Conservation (phyloP, 1,284 basidiomycete genomes). For the Cryptococcus sp. region DNA sequence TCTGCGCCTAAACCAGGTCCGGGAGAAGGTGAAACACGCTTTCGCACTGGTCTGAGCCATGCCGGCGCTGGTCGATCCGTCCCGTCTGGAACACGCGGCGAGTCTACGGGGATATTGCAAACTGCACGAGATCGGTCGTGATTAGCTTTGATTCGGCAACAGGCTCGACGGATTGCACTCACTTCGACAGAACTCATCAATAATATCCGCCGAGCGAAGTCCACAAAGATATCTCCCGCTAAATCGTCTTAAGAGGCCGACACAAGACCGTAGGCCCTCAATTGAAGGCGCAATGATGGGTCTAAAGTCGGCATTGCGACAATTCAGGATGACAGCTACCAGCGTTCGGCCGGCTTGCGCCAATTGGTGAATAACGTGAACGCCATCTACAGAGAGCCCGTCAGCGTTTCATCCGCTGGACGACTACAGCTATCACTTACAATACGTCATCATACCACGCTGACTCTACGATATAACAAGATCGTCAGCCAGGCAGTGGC, state of each 20-base stretch:
- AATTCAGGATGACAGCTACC: slow-evolving; percentile 75
- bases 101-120: slow-evolving; percentile 81
- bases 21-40: slow-evolving; percentile 53
- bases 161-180: slow-evolving; percentile 47
- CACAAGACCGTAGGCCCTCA: slow-evolving; percentile 79
- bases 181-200: slow-evolving; percentile 90
- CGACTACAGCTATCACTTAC: slow-evolving; percentile 56
- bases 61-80: slow-evolving; percentile 66
- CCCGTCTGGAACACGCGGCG: slow-evolving; percentile 56
- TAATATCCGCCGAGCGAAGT: slow-evolving; percentile 79
- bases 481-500: not conserved
- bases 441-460: slow-evolving; percentile 89
- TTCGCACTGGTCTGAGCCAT: slow-evolving; percentile 82
- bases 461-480: slow-evolving; percentile 40
- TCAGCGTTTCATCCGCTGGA: not conserved
- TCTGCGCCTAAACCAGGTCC: slow-evolving; percentile 52
- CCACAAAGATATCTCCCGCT: slow-evolving; percentile 66
- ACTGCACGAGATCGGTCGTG: slow-evolving; percentile 56
- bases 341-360: slow-evolving; percentile 89
- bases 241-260: slow-evolving; percentile 66
- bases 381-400: slow-evolving; percentile 64
- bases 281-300: slow-evolving; percentile 74
- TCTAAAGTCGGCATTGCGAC: slow-evolving; percentile 56
- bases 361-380: slow-evolving; percentile 88
- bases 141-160: not conserved